These are phyloP conservation scores for Glebionis coronaria DNA, from an alignment of 129 eudicot genomes.

Conservation along the genomic window DNA sequence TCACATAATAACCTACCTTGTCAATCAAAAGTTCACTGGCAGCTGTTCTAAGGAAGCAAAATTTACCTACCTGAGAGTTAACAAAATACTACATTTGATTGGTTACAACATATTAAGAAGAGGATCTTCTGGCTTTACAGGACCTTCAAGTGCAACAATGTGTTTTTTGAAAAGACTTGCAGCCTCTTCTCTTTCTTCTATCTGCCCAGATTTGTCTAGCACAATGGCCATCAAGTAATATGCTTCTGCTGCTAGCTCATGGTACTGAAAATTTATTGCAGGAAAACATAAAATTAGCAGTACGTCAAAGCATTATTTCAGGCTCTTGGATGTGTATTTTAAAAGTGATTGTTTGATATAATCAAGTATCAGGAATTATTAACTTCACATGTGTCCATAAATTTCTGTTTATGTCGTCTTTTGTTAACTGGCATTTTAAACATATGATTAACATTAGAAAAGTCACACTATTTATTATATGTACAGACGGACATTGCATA, in stretches of 20 bases:
- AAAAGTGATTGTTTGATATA: too few relatives aligned
- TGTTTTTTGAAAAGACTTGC: slow-evolving; percentile 66
- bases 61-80: background rate
- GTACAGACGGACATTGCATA: too few relatives aligned
- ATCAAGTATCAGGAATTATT: too few relatives aligned
- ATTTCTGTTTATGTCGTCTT: too few relatives aligned
- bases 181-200: slow-evolving; percentile 68
- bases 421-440: too few relatives aligned
- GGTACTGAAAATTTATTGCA: slow-evolving; percentile 50
- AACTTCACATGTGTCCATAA: too few relatives aligned
- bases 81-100: slow-evolving; percentile 7
- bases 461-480: too few relatives aligned
- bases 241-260: slow-evolving; percentile 89
- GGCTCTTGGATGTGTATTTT: too few relatives aligned
- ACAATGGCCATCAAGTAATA: slow-evolving; percentile 84
- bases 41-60: background rate
- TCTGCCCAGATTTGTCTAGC: slow-evolving; percentile 60
- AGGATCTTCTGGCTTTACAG: slow-evolving; percentile 45
- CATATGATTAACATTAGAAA: too few relatives aligned
- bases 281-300: background rate
- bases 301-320: background rate
- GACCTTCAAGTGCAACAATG: slow-evolving; percentile 53
- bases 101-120: slow-evolving; percentile 32
- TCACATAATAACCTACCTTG: background rate
- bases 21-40: background rate